Evolutionary conservation across 1,139 yeast genomes (phyloP).

Genomic region (Meyerozyma carpophila): DNA sequence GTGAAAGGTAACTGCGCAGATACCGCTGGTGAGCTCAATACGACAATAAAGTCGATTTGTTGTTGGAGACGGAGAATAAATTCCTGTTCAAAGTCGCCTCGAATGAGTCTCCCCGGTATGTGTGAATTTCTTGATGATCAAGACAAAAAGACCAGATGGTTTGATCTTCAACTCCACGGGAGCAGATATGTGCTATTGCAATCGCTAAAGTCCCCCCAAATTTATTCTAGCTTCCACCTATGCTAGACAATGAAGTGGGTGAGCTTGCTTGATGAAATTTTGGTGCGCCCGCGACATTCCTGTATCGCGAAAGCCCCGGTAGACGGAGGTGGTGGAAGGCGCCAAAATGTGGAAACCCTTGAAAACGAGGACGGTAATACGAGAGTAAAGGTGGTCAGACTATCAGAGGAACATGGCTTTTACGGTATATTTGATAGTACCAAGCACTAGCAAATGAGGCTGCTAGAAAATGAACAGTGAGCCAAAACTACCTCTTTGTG

Average conservation of each 20-base stretch:
- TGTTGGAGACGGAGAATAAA: neutral
- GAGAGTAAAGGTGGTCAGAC: no score
- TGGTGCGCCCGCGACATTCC: slow-evolving; percentile 1
- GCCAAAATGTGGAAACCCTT: neutral
- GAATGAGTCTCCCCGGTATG: neutral
- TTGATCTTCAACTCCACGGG: neutral
- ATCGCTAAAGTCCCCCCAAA: neutral
- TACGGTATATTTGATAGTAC: no score
- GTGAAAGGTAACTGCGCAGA: no score
- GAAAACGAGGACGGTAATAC: no score
- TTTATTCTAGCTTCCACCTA: slow-evolving; percentile 1
- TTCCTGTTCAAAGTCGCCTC: neutral
- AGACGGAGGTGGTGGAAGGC: neutral
- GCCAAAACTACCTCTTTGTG: no score
- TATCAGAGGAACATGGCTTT: no score
- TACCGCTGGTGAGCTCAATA: no score
- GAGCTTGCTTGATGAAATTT: slow-evolving; percentile 1
- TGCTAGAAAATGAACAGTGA: no score
- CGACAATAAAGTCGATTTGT: no score
- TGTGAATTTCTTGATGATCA: neutral
- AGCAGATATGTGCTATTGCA: neutral
- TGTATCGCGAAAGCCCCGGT: neutral
- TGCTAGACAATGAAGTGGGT: neutral
- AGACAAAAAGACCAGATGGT: neutral
- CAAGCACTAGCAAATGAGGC: no score